Conservation (phyloP, 805 yeast genomes). For the Blastobotrys peoriensis region DNA sequence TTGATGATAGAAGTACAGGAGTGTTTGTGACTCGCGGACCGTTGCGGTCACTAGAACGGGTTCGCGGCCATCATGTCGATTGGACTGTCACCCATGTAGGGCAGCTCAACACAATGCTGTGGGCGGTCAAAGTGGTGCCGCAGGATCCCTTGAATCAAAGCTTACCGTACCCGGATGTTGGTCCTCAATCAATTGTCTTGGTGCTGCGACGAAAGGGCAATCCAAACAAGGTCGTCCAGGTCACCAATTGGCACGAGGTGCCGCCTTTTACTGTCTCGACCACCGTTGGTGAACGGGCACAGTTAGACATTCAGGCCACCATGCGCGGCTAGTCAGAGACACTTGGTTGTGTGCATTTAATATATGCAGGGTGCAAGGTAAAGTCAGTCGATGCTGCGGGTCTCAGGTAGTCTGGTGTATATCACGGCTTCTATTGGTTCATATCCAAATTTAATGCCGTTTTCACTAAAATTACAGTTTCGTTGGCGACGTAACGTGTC, state of each 20-base stretch:
- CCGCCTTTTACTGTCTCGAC: background rate
- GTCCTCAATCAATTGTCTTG: background rate
- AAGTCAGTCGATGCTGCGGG: too few relatives aligned
- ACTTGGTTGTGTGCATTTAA: too few relatives aligned
- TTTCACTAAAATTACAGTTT: too few relatives aligned
- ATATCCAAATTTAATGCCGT: too few relatives aligned
- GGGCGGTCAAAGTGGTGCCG: conserved; percentile 24
- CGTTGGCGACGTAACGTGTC: too few relatives aligned
- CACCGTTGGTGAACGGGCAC: too few relatives aligned
- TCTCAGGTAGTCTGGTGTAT: too few relatives aligned
- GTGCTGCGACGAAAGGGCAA: background rate
- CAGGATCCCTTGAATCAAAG: background rate
- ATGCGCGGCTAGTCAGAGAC: too few relatives aligned
- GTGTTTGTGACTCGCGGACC: conserved; percentile 6
- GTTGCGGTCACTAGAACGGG: background rate
- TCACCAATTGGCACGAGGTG: background rate
- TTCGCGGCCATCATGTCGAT: conserved; percentile 9
- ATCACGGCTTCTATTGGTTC: too few relatives aligned
- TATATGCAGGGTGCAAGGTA: too few relatives aligned
- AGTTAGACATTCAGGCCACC: too few relatives aligned
- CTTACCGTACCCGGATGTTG: background rate
- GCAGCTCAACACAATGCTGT: conserved; percentile 8
- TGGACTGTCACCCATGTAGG: conserved; percentile 29
- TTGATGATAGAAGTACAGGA: background rate
- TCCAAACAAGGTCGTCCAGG: background rate